Evolutionary conservation across 768 basidiomycete genomes (phyloP).

Genomic region (Agrocybe pediades): DNA sequence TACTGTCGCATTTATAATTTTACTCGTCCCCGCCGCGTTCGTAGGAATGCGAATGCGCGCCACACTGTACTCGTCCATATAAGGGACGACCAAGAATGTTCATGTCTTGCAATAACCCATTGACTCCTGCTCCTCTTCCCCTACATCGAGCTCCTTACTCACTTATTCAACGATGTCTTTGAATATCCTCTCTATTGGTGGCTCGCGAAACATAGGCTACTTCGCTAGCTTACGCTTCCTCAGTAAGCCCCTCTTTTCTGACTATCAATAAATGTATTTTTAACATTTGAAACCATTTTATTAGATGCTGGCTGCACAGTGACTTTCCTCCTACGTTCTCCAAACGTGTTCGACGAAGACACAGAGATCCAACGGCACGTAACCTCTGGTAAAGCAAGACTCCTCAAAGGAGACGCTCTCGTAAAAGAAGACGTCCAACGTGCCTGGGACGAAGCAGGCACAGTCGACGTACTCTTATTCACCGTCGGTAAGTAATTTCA

Average conservation of each 20-base stretch:
- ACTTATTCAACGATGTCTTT: background rate
- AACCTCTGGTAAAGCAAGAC: constrained; percentile 46
- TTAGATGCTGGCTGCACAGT: constrained; percentile 61
- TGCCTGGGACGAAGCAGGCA: constrained; percentile 47
- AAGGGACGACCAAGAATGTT: too few species aligned
- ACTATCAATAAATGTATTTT: background rate
- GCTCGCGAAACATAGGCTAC: constrained; percentile 55
- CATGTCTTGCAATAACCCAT: too few species aligned
- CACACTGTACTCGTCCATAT: too few species aligned
- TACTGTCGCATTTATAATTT: too few species aligned
- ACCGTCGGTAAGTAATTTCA: constrained; percentile 43
- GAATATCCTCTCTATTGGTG: constrained; percentile 48
- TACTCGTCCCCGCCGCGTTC: too few species aligned
- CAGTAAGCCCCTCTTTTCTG: constrained; percentile 1
- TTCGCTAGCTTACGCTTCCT: constrained; percentile 42
- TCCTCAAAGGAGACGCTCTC: constrained; percentile 62
- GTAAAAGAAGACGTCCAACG: constrained; percentile 45
- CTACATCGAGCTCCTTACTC: background rate
- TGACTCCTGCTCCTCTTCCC: background rate
- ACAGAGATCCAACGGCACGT: constrained; percentile 49
- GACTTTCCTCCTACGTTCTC: constrained; percentile 58
- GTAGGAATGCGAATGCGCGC: too few species aligned
- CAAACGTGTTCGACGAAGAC: constrained; percentile 51
- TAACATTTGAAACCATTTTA: too few species aligned
- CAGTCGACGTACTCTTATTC: constrained; percentile 57